These are phyloP conservation scores for Lentinula guzmanii DNA, from an alignment of 768 basidiomycete species.

Conservation along the genomic window DNA sequence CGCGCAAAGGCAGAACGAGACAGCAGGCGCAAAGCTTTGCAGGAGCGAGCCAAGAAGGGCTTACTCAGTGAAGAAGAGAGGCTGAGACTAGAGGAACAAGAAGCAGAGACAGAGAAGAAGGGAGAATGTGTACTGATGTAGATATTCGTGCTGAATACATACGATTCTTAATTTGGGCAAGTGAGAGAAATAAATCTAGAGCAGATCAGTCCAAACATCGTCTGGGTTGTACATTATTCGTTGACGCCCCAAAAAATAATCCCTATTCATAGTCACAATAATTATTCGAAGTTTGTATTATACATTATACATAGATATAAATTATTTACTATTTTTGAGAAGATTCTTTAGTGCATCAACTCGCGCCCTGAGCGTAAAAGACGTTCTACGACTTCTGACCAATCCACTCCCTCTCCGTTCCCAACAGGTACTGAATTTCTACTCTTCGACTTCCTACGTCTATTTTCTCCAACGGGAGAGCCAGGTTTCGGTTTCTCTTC, in stretches of 20 bases:
- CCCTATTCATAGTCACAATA: too few species aligned
- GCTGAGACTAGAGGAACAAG: conserved; percentile 36
- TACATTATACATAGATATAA: conserved; percentile 1
- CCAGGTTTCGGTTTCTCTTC: conserved; percentile 22
- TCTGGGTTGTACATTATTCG: too few species aligned
- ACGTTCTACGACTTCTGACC: conserved; percentile 10
- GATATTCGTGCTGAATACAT: neutral
- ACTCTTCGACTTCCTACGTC: neutral
- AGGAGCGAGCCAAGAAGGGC: conserved; percentile 70
- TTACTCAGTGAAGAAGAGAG: conserved; percentile 52
- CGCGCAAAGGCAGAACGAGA: conserved; percentile 72
- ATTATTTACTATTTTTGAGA: neutral
- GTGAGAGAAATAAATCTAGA: too few species aligned
- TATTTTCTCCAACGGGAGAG: conserved; percentile 9
- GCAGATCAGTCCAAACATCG: too few species aligned
- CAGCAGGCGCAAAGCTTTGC: conserved; percentile 64
- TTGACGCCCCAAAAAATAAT: too few species aligned
- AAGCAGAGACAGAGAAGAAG: conserved; percentile 17
- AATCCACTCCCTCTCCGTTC: conserved; percentile 11
- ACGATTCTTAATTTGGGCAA: too few species aligned
- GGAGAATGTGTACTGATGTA: conserved; percentile 40
- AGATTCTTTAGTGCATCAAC: neutral
- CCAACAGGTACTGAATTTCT: conserved; percentile 4
- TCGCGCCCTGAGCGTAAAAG: conserved; percentile 6
- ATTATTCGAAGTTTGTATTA: neutral